phyloP scores from a whole-genome alignment of 2,329 filamentous ascomycete species.

The Conoideocrella luteorostrata region DNA sequence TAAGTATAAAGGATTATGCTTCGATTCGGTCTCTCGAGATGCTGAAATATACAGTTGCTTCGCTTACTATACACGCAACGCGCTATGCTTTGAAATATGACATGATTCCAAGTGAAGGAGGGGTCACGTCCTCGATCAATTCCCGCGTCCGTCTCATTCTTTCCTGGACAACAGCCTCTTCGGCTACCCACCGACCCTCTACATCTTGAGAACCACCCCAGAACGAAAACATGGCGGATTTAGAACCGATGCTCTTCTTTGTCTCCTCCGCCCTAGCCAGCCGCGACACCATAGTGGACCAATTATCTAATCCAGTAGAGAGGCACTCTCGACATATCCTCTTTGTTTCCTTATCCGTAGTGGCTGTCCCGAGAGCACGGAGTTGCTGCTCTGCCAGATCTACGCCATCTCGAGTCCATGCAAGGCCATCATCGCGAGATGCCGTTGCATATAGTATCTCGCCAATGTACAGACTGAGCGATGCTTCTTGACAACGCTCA shows the following conservation, averaged over 20 bases:
- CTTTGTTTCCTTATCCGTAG: slow-evolving; percentile 21
- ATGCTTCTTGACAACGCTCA: slow-evolving; percentile 77
- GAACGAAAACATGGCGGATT: slow-evolving; percentile 28
- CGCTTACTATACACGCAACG: neutral
- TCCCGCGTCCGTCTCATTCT: slow-evolving; percentile 44
- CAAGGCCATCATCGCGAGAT: slow-evolving; percentile 62
- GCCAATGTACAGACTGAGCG: slow-evolving; percentile 81
- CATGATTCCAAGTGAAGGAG: slow-evolving; percentile 26
- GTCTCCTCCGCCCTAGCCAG: slow-evolving; percentile 49
- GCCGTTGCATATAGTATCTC: slow-evolving; percentile 76
- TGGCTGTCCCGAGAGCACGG: slow-evolving; percentile 31
- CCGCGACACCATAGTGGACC: slow-evolving; percentile 70
- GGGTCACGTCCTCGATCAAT: slow-evolving; percentile 42
- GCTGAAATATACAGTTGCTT: neutral
- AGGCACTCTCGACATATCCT: slow-evolving; percentile 72
- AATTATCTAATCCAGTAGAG: slow-evolving; percentile 69
- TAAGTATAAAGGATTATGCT: too few relatives aligned
- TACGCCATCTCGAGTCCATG: slow-evolving; percentile 86
- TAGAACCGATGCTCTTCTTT: slow-evolving; percentile 28
- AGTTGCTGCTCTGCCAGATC: slow-evolving; percentile 68
- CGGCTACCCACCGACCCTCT: slow-evolving; percentile 46
- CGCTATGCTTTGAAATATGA: slow-evolving; percentile 31
- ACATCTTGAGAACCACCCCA: slow-evolving; percentile 28
- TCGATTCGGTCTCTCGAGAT: neutral
- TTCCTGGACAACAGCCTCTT: slow-evolving; percentile 48